A percentile compares a stretch with the other conserved stretches of the same genome.
These are phyloP conservation scores for Phyllosticta capitalensis DNA, from an alignment of 2,329 filamentous ascomycete species.

Conservation along the genomic window DNA sequence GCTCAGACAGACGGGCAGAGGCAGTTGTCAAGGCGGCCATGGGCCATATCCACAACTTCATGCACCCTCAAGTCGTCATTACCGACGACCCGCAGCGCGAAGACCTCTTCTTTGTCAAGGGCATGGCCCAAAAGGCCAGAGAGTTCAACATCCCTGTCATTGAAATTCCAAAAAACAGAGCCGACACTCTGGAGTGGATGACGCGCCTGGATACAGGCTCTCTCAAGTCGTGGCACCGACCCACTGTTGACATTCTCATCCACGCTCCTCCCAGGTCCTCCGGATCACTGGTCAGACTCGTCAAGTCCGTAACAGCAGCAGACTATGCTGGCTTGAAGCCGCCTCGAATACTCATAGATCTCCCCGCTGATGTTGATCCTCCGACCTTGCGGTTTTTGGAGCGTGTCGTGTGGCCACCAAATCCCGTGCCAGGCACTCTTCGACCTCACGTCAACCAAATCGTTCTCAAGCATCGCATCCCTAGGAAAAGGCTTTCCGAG, in stretches of 20 bases:
- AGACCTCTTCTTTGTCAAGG: constrained; percentile 56
- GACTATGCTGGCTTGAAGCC: constrained; percentile 62
- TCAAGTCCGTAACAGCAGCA: constrained; percentile 64
- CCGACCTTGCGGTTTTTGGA: constrained; percentile 53
- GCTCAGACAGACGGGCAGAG: constrained; percentile 60
- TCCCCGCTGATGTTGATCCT: constrained; percentile 61
- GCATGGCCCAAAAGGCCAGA: constrained; percentile 46
- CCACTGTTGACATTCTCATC: constrained; percentile 73
- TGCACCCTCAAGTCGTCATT: constrained; percentile 69
- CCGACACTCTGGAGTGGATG: constrained; percentile 64
- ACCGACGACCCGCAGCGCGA: constrained; percentile 59
- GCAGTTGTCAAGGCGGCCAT: constrained; percentile 56
- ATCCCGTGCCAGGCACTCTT: constrained; percentile 32
- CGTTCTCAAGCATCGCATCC: constrained; percentile 65
- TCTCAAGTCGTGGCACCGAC: constrained; percentile 66
- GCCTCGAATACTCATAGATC: constrained; percentile 74
- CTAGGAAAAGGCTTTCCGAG: constrained; percentile 48
- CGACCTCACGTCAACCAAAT: constrained; percentile 28
- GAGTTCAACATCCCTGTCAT: constrained; percentile 55
- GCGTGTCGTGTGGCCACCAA: constrained; percentile 50
- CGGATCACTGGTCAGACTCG: constrained; percentile 64
- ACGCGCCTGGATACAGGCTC: constrained; percentile 65
- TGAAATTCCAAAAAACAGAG: constrained; percentile 57
- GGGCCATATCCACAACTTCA: constrained; percentile 59
- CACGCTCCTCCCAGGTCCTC: constrained; percentile 63